phyloP scores from a whole-genome alignment of 1,139 yeast species.

The Pneumocystis canis region DNA sequence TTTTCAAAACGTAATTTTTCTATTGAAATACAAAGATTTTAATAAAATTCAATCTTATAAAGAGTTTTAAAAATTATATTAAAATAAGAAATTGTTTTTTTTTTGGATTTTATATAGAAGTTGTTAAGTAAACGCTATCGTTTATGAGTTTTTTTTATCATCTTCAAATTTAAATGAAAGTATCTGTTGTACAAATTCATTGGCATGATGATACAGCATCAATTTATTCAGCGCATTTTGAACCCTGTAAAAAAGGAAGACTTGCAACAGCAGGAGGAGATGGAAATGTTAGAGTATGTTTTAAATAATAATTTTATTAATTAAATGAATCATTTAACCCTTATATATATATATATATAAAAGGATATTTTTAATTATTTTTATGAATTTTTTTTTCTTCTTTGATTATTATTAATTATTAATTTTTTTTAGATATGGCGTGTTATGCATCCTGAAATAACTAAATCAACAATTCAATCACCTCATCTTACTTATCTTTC shows the following conservation, averaged over 20 bases:
- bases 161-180: slow-evolving; percentile 37
- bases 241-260: slow-evolving; percentile 31
- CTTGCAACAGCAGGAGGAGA: slow-evolving; percentile 93
- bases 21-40: too few species aligned
- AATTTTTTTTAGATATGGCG: not conserved
- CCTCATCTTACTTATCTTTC: slow-evolving; percentile 47
- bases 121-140: too few species aligned
- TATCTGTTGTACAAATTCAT: slow-evolving; percentile 51
- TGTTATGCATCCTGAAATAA: not conserved
- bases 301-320: too few species aligned
- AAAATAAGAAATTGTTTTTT: too few species aligned
- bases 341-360: too few species aligned
- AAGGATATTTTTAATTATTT: not conserved
- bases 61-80: too few species aligned
- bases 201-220: slow-evolving; percentile 79
- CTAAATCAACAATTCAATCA: slow-evolving; percentile 14
- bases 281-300: slow-evolving; percentile 65
- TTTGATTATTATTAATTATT: not conserved
- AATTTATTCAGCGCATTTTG: slow-evolving; percentile 69
- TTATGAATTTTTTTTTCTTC: slow-evolving; percentile 12
- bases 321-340: too few species aligned
- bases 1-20: not conserved
- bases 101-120: too few species aligned
- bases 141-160: too few species aligned
- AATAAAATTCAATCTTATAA: too few species aligned